Evolutionary conservation across 164 flowering plant species (phyloP).

Genomic region (Saururus chinensis): DNA sequence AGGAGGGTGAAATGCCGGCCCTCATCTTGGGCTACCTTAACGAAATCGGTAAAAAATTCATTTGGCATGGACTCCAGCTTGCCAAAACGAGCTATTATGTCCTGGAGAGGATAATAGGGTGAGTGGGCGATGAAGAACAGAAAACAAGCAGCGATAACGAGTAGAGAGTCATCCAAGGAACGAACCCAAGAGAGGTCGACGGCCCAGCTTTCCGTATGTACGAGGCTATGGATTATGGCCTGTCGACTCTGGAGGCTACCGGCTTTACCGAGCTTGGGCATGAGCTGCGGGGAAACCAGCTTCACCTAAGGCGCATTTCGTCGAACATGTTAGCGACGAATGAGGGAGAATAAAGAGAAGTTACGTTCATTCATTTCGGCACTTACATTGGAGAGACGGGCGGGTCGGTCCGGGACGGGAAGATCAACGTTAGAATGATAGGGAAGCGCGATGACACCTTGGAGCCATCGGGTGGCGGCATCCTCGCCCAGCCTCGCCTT

Average conservation of each 20-base stretch:
- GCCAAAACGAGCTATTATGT: conserved; percentile 85
- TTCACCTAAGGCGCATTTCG: conserved; percentile 61
- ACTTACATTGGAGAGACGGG: conserved; percentile 54
- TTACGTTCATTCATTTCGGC: neutral
- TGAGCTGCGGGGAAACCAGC: conserved; percentile 66
- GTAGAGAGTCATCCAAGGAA: too few relatives aligned
- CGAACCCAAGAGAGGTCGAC: conserved; percentile 86
- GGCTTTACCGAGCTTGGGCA: conserved; percentile 94
- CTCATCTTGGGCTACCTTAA: conserved; percentile 90
- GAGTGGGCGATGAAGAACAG: neutral
- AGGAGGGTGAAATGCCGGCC: conserved; percentile 90
- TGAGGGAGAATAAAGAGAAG: neutral
- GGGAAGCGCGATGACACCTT: conserved; percentile 39
- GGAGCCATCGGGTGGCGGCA: conserved; percentile 56
- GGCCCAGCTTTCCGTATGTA: conserved; percentile 92
- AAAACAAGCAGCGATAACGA: too few relatives aligned
- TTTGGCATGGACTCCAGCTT: conserved; percentile 75
- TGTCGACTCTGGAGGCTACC: conserved; percentile 88
- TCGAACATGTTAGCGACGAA: conserved; percentile 25
- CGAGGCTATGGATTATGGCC: conserved; percentile 83
- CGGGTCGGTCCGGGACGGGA: conserved; percentile 72
- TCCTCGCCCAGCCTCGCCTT: conserved; percentile 70
- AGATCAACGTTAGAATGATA: conserved; percentile 33
- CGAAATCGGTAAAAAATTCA: conserved; percentile 82
- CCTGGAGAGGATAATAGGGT: conserved; percentile 21